Evolutionary conservation across 768 basidiomycete genomes (phyloP).

Genomic region (Fomitopsis serialis): DNA sequence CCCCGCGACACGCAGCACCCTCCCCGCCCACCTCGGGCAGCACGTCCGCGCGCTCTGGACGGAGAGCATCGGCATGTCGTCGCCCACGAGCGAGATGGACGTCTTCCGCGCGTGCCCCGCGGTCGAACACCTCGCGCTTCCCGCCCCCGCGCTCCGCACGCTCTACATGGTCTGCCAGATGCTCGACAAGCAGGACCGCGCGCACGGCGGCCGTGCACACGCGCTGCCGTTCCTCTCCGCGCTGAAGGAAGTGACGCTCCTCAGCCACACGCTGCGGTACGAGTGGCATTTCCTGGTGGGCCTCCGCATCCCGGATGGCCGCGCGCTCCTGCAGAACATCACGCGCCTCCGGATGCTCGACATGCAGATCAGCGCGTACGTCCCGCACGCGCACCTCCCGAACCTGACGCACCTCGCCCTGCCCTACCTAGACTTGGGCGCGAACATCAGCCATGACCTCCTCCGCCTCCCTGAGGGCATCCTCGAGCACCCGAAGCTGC

Average conservation of each 20-base stretch:
- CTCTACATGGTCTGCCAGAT: slow-evolving; percentile 9
- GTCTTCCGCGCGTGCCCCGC: slow-evolving; percentile 15
- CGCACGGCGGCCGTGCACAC: background rate
- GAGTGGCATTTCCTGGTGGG: slow-evolving; percentile 17
- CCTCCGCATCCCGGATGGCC: slow-evolving; percentile 5
- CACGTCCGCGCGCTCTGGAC: slow-evolving; percentile 19
- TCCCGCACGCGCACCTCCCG: slow-evolving; percentile 18
- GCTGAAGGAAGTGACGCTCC: slow-evolving; percentile 15
- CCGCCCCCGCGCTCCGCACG: slow-evolving; percentile 13
- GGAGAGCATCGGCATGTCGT: slow-evolving; percentile 13
- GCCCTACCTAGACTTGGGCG: slow-evolving; percentile 18
- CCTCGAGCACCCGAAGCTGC: slow-evolving; percentile 10
- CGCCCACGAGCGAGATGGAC: slow-evolving; percentile 11
- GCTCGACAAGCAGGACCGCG: background rate
- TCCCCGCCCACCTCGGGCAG: background rate
- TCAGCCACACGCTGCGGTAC: slow-evolving; percentile 17
- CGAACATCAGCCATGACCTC: slow-evolving; percentile 8
- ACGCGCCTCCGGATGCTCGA: slow-evolving; percentile 18
- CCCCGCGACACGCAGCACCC: background rate
- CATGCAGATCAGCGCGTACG: slow-evolving; percentile 15
- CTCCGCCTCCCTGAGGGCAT: slow-evolving; percentile 14
- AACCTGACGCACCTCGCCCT: slow-evolving; percentile 22
- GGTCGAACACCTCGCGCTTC: slow-evolving; percentile 17
- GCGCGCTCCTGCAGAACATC: slow-evolving; percentile 15
- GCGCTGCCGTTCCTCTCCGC: slow-evolving; percentile 1